Base-by-base conservation (phyloP, 441 rosid species). In the Oxalis stricta region DNA sequence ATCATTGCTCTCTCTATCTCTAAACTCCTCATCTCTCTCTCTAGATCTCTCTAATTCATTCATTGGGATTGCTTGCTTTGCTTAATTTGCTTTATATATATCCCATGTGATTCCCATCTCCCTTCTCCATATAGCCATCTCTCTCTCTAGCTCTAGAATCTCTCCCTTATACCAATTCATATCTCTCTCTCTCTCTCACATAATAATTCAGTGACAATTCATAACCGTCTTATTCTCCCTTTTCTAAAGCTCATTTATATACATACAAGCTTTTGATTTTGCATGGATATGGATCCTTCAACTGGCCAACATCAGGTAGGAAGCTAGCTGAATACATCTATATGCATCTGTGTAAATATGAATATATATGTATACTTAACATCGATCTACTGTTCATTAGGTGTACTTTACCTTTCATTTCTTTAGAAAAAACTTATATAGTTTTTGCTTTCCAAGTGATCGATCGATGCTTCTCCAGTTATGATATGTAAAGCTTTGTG, bases 251-350 rank as follows among this genome's bases (percentile, higher is more conserved):
- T n/a, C n/a, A n/a, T n/a, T n/a, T n/a, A n/a, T n/a, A n/a, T n/a
- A n/a, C n/a, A n/a, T n/a, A n/a, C n/a, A n/a, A n/a, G 2, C 4
- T 15, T 11, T 13, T 15, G 44, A 28, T 31, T 31, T 52, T 72
- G 71, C 68, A 69, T 72, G 70, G 52, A 78, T n/a, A n/a, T 75
- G 86, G 86, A 78, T 61, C 54, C 65, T 65, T 75, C 79, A 53
- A 62, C 50, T 18, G 74, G 55, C 59, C 71, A 64, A 44, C 61
- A 59, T 19, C 73, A 73, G 77, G 82, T 75, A 56, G 12, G 21
- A 35, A 0, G 7, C 30, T 23, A 17, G 10, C 17, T 12, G 12
- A 33, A n/a, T n/a, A n/a, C n/a, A n/a, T n/a, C n/a, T n/a, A n/a
- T n/a, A n/a, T n/a, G n/a, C n/a, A n/a, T n/a, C n/a, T n/a, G n/a